Base-by-base conservation (phyloP, 1,284 basidiomycete genomes). In the Ceratobasidium sp. region DNA sequence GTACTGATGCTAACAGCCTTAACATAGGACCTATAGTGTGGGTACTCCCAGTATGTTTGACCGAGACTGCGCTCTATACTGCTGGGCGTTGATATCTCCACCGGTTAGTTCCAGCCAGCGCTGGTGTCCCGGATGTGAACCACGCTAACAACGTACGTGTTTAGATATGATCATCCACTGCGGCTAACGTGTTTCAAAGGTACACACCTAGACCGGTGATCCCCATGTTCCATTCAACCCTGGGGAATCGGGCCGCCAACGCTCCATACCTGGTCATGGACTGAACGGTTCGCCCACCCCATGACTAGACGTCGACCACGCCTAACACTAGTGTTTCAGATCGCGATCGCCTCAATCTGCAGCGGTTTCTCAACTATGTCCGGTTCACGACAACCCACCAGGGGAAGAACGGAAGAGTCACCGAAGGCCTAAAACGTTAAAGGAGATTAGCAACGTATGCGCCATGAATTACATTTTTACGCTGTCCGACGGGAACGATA, bases 1-100 rank as follows among this genome's bases (percentile, higher is more conserved):
- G 24, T 24, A 17, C 45, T 47, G 22, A 31, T 22, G 7, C 2
- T 22, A 17, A 48, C 27, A 17, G 8, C n/a, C n/a, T 17, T 4
- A 6, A 17, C 29, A 11, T 47, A 72, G 67, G 67, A 59, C 31
- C 65, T 78, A 27, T 78, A 77, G 78, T 62, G 78, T 47, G 78
- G 78, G 8, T 78, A 77, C 72, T 78, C 78, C 72, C 78, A 78
- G 76, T 92, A 90, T 0, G 87, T 93, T 31, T 86, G 92, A 15
- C 92, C 92, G 9, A 90, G 87, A 0, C 86, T 89, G 24, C 87
- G 88, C 0, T 85, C 84, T 19, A 88, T 93, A 84, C 82, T 93
- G 54, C 88, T 94, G 79, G 94, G 94, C 77, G 87, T 94, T 76
- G 93, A 94, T 77, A 92, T 93, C 74, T 89, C 89, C 1, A 93